A percentile compares a stretch with the other conserved stretches of the same genome.
phyloP scores from a whole-genome alignment of 352 stramenopile species.

The Phytophthora litchii region DNA sequence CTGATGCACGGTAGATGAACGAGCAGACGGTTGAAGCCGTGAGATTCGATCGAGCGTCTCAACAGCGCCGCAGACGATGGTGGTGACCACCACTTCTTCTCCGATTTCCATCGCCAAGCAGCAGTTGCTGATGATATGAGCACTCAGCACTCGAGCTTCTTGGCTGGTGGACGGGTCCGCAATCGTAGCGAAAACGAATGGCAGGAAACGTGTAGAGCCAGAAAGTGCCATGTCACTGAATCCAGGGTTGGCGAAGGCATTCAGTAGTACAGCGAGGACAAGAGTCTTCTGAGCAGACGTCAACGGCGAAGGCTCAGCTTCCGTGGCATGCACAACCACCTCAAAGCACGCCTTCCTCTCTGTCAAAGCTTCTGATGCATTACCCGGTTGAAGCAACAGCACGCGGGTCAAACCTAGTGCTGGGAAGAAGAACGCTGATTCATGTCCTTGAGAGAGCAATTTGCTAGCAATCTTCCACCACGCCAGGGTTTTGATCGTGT shows the following conservation, averaged over 20 bases:
- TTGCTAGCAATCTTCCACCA: constrained; percentile 57
- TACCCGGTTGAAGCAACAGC: constrained; percentile 49
- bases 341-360: constrained; percentile 65
- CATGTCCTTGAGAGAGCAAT: constrained; percentile 42
- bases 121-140: constrained; percentile 75
- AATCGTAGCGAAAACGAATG: constrained; percentile 72
- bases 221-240: constrained; percentile 60
- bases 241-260: constrained; percentile 59
- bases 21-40: constrained; percentile 30
- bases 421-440: constrained; percentile 57
- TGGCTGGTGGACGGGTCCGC: constrained; percentile 39
- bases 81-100: constrained; percentile 75
- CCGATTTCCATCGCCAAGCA: constrained; percentile 67
- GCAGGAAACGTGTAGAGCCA: constrained; percentile 54
- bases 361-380: constrained; percentile 22
- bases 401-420: constrained; percentile 65
- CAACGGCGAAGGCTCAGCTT: constrained; percentile 34
- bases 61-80: constrained; percentile 67
- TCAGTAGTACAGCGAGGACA: constrained; percentile 65
- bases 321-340: constrained; percentile 40
- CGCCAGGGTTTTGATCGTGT: constrained; percentile 17
- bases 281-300: constrained; percentile 58
- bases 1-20: constrained; percentile 32
- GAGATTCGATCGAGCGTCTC: constrained; percentile 75
- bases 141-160: constrained; percentile 59